Base-by-base conservation (phyloP, 805 yeast species). In the Teunomyces gatunensis region DNA sequence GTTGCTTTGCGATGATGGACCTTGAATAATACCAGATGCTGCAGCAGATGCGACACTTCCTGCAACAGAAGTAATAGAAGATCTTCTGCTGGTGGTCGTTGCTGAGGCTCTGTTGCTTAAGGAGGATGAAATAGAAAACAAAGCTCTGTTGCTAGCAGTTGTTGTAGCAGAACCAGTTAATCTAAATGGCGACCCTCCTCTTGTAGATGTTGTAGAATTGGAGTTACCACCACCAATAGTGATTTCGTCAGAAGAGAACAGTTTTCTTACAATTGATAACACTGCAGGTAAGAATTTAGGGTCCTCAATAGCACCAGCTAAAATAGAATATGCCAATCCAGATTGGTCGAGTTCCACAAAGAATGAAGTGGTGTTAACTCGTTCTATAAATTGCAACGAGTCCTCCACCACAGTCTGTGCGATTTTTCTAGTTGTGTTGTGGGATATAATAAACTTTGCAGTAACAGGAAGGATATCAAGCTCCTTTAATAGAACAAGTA, bases 311-410 rank as follows among this genome's bases (percentile, higher is more conserved):
- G 54, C 36, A 32, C 59, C 58, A 9, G 65, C 60, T 47, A 64
- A 50, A 42, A 64, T 46, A 5, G 57, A 50, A 43, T 64, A 65
- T 11, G 59, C 64, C 49, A 65, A 62, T 2, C 64, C 64, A 18
- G 69, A 64, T 33, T 57, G 49, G 46, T 64, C 66, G 45, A 65
- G 60, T 5, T 67, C 68, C 42, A 54, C 58, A 43, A 59, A 65
- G 18, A 66, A 47, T 7, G 56, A 45, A 23, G 68, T 64, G 18
- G 61, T 48, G 49, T 66, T 59, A 46, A 56, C 45, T 6, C 46
- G 37, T 11, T 47, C 51, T 17, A 52, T 52, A 37, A 51, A 33
- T 7, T 36, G 34, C 39, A 60, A 50, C 11, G 55, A 51, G 17
- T 53, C 54, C 30, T 48, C 52, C 32, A 64, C 51, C 1, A 56